Conservation (phyloP, 441 rosid genomes). For the Euphorbia celastroides region DNA sequence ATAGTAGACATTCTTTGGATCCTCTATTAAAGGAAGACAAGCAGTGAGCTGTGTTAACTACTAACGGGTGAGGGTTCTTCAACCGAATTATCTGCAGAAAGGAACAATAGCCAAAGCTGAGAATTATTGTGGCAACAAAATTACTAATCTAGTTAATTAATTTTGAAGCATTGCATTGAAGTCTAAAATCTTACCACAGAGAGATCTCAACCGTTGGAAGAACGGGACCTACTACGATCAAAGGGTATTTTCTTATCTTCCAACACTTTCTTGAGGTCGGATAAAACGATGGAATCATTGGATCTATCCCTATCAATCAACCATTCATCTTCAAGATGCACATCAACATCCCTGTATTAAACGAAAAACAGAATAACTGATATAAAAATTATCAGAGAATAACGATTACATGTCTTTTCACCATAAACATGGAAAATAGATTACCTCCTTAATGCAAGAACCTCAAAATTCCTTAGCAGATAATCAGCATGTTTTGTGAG, state of each 20-base stretch:
- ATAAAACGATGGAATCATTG: conserved; percentile 48
- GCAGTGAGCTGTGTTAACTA: background rate
- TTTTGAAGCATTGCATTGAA: background rate
- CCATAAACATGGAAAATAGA: conserved; percentile 1
- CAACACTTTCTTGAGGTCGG: conserved; percentile 39
- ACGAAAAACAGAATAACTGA: background rate
- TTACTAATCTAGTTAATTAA: background rate
- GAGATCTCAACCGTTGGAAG: conserved; percentile 24
- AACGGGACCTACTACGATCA: conserved; percentile 17
- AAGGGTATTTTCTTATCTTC: conserved; percentile 23
- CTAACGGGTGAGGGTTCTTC: background rate
- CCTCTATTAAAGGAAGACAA: background rate
- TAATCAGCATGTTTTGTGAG: conserved; percentile 70
- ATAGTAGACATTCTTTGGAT: background rate
- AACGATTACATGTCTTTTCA: conserved; percentile 1
- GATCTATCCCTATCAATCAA: conserved; percentile 50
- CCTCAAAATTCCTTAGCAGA: conserved; percentile 79
- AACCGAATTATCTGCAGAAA: background rate
- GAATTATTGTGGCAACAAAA: background rate
- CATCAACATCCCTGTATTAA: conserved; percentile 54
- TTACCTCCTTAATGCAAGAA: conserved; percentile 75
- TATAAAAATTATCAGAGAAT: no score
- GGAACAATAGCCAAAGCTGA: background rate
- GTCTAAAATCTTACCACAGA: conserved; percentile 15
- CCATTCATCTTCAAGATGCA: conserved; percentile 76